phyloP scores from a whole-genome alignment of 768 basidiomycete species.

The Trametes gibbosa region DNA sequence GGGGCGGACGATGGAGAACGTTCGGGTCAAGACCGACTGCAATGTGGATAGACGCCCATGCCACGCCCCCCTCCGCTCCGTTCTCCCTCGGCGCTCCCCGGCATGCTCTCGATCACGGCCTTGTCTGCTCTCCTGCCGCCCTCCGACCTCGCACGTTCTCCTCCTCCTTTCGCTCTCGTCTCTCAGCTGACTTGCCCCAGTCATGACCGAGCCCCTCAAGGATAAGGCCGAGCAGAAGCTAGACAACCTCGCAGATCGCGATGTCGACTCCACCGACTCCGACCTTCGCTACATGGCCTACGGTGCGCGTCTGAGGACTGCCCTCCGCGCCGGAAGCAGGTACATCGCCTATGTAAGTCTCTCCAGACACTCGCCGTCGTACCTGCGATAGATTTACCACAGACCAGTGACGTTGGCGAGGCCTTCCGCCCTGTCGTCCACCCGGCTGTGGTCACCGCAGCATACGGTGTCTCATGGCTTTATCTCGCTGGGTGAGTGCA shows the following conservation, averaged over 20 bases:
- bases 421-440: slow-evolving; percentile 78
- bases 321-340: slow-evolving; percentile 62
- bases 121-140: slow-evolving; percentile 7
- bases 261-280: slow-evolving; percentile 66
- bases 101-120: slow-evolving; percentile 8
- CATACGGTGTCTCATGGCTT: slow-evolving; percentile 80
- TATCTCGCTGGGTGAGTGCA: slow-evolving; percentile 61
- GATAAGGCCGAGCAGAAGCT: slow-evolving; percentile 46
- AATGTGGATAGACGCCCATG: too few relatives aligned
- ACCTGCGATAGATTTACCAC: slow-evolving; percentile 22
- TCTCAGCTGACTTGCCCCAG: neutral
- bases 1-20: slow-evolving; percentile 11
- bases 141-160: slow-evolving; percentile 4
- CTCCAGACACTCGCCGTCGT: neutral
- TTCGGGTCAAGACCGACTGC: slow-evolving; percentile 15
- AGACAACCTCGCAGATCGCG: slow-evolving; percentile 55
- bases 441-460: slow-evolving; percentile 67
- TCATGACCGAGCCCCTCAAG: slow-evolving; percentile 20
- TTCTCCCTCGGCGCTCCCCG: slow-evolving; percentile 7
- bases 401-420: slow-evolving; percentile 84
- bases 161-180: neutral
- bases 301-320: slow-evolving; percentile 73
- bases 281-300: slow-evolving; percentile 74
- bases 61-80: neutral
- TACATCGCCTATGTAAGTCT: slow-evolving; percentile 74